Conservation (phyloP, 73 alveolate genomes). For the Halteria grandinella region DNA sequence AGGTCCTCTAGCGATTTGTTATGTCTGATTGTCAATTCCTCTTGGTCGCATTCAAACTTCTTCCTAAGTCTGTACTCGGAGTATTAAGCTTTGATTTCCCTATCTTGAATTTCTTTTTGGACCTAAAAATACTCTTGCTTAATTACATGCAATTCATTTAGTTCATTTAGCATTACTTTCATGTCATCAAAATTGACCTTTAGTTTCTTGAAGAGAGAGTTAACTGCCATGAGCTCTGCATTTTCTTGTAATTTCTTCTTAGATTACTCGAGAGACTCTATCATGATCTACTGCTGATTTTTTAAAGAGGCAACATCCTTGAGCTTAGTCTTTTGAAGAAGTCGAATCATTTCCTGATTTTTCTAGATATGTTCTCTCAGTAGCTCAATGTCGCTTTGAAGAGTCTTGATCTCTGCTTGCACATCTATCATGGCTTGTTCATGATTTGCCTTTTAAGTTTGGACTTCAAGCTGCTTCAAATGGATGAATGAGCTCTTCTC, state of each 20-base stretch:
- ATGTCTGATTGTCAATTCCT: conserved; percentile 7
- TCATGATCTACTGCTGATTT: conserved; percentile 50
- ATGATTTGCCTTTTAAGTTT: background rate
- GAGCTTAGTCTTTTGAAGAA: conserved; percentile 52
- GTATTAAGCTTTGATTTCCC: conserved; percentile 9
- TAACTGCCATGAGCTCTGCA: conserved; percentile 62
- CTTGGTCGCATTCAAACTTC: conserved; percentile 22
- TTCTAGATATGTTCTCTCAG: conserved; percentile 18
- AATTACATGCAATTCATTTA: conserved; percentile 21
- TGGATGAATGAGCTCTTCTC: conserved; percentile 26
- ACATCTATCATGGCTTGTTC: conserved; percentile 42
- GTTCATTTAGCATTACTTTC: conserved; percentile 44
- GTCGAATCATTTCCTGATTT: conserved; percentile 20
- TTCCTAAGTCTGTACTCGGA: conserved; percentile 27
- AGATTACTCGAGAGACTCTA: conserved; percentile 43
- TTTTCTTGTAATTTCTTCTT: conserved; percentile 58
- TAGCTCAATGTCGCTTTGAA: conserved; percentile 47
- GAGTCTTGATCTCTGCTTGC: background rate
- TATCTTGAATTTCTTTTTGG: conserved; percentile 27
- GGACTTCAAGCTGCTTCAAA: conserved; percentile 32
- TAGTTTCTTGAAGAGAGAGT: conserved; percentile 51
- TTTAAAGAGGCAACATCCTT: conserved; percentile 45
- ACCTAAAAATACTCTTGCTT: conserved; percentile 9
- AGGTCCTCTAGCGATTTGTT: conserved; percentile 33
- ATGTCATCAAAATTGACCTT: conserved; percentile 57